Percentiles rank a stretch among this genome's conserved stretches.
Evolutionary conservation across 495 filamentous ascomycete genomes (phyloP).

Genomic region (Aspergillus kassunensis): DNA sequence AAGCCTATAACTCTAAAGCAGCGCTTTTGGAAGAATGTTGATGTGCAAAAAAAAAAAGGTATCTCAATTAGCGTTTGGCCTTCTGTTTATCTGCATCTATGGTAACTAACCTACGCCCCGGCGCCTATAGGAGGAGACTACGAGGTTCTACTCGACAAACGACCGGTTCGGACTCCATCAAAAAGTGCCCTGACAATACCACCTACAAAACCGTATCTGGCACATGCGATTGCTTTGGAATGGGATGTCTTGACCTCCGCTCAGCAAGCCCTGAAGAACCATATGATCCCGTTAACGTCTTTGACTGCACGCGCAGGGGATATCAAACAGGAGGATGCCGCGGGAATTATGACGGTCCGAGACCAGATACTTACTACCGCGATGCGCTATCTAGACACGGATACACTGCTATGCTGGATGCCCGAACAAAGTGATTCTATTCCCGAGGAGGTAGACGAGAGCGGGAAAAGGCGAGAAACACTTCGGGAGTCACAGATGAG

Average conservation of each 20-base stretch:
- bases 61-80: conserved; percentile 32
- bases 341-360: conserved; percentile 41
- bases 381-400: conserved; percentile 85
- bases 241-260: conserved; percentile 82
- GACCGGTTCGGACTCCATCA: conserved; percentile 71
- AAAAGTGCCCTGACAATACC: conserved; percentile 73
- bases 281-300: conserved; percentile 88
- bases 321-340: conserved; percentile 64
- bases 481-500: conserved; percentile 71
- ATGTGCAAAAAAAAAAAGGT: conserved; percentile 51
- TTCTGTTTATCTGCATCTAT: background rate
- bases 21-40: conserved; percentile 82
- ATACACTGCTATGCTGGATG: conserved; percentile 91
- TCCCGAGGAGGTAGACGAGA: conserved; percentile 28
- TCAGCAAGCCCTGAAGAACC: conserved; percentile 70
- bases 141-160: conserved; percentile 73
- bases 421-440: conserved; percentile 47
- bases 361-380: conserved; percentile 59
- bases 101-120: conserved; percentile 15
- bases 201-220: conserved; percentile 70
- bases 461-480: conserved; percentile 37
- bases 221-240: conserved; percentile 81
- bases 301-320: conserved; percentile 76
- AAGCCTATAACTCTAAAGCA: conserved; percentile 51
- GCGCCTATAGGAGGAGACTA: conserved; percentile 49